These are phyloP conservation scores for Phaeoacremonium minimum DNA, from an alignment of 2,329 filamentous ascomycete genomes.

Conservation along the genomic window DNA sequence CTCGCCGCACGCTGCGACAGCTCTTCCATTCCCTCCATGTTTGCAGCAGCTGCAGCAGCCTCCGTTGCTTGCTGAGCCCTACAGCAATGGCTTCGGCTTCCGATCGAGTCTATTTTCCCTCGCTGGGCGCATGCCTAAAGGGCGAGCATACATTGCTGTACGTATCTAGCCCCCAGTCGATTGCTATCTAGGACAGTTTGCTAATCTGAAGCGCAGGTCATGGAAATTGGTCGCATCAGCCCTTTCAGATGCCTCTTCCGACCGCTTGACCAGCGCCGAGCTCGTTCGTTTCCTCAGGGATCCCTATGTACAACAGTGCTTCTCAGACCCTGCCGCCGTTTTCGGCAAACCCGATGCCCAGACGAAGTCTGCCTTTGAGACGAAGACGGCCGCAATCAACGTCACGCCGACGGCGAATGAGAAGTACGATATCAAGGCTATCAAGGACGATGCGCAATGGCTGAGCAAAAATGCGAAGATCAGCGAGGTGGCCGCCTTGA, in stretches of 20 bases:
- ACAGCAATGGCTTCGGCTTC: slow-evolving; percentile 67
- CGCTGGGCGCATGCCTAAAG: slow-evolving; percentile 78
- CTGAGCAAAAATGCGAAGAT: slow-evolving; percentile 73
- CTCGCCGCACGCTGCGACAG: slow-evolving; percentile 6
- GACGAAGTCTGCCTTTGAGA: slow-evolving; percentile 71
- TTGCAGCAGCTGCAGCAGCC: slow-evolving; percentile 3
- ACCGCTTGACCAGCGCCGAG: slow-evolving; percentile 46
- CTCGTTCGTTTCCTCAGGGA: slow-evolving; percentile 70
- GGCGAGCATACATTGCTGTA: slow-evolving; percentile 79
- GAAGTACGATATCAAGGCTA: slow-evolving; percentile 68
- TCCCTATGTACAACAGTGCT: slow-evolving; percentile 60
- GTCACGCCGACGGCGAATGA: slow-evolving; percentile 64
- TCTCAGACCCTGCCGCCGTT: slow-evolving; percentile 64
- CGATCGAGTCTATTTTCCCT: slow-evolving; percentile 73
- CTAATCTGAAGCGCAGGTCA: slow-evolving; percentile 36
- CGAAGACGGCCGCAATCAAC: slow-evolving; percentile 83
- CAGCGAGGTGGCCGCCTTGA: slow-evolving; percentile 77
- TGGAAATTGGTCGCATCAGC: slow-evolving; percentile 58
- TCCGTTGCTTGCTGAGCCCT: slow-evolving; percentile 37
- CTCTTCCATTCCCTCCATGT: slow-evolving; percentile 8
- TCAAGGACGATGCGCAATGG: slow-evolving; percentile 86
- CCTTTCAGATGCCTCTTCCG: slow-evolving; percentile 50
- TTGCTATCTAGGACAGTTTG: slow-evolving; percentile 3
- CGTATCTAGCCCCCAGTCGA: slow-evolving; percentile 24
- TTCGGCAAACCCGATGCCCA: slow-evolving; percentile 60